Base-by-base conservation (phyloP, 305 asterid species). In the Fraxinus ornus region DNA sequence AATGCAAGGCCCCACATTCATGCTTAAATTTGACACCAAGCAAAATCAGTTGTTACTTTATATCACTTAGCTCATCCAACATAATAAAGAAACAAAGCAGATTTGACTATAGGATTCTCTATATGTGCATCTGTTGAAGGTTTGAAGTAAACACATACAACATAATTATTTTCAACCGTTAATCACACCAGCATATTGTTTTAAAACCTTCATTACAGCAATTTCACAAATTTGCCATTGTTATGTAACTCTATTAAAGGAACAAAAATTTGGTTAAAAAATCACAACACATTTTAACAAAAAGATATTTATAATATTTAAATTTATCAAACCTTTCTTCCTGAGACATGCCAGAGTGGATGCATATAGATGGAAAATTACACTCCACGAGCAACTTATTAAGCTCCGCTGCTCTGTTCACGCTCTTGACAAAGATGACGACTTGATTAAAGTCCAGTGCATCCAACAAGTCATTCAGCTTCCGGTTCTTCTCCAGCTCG, bases 261-360 rank as follows among this genome's bases (percentile, higher is more conserved):
- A 13, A 68, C 21, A 2, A 28, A 68, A 68, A 2, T 9, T 64
- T 28, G 37, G 7, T 26, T 30, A 7, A 68, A 30, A 30, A 68
- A 26, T 55, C 28, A 62, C 32, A 62, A 21, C 0, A 22, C 13
- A 22, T 3, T 62, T 62, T 21, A 62, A 36, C 21, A 15, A 26
- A 68, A 13, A 68, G 17, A 68, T 26, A 30, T 28, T 68, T 12
- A 4, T 10, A 68, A 9, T 12, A 68, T 68, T 68, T 28, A 13
- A 28, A 10, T 8, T 3, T 28, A 64, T 64, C 89, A 7, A 15
- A 92, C 97, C 98, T 94, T 84, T 94, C 98, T 86, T 94, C 97
- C 81, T 94, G 98, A 72, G 97, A 88, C 98, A 94, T 94, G 88
- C 98, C 98, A 83, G 98, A 94, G 86, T 94, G 98, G 81, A 94